phyloP scores from a whole-genome alignment of 768 basidiomycete genomes.

The Amyloporia xantha region DNA sequence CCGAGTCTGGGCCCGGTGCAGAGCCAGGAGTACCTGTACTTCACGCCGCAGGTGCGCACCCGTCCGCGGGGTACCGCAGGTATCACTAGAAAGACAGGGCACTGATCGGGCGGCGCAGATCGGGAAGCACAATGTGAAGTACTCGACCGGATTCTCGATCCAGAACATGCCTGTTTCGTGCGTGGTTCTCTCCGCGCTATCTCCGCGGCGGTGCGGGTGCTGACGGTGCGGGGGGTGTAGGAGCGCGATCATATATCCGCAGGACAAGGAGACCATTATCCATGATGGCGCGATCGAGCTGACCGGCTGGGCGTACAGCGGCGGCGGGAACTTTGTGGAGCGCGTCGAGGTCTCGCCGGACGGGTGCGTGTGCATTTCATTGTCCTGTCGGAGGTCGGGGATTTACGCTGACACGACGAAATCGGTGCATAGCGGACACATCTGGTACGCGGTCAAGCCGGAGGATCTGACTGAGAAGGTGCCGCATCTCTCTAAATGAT shows the following conservation, averaged over 20 bases:
- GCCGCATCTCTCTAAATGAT: no score
- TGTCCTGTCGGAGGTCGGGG: neutral
- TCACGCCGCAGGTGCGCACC: slow-evolving; percentile 35
- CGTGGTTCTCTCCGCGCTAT: slow-evolving; percentile 17
- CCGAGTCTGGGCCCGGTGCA: slow-evolving; percentile 48
- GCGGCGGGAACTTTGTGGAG: slow-evolving; percentile 46
- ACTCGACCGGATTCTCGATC: slow-evolving; percentile 51
- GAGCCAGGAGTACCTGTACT: slow-evolving; percentile 47
- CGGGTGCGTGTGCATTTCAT: slow-evolving; percentile 25
- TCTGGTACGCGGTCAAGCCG: slow-evolving; percentile 42
- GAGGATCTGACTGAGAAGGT: slow-evolving; percentile 46
- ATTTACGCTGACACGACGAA: neutral
- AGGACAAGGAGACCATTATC: slow-evolving; percentile 38
- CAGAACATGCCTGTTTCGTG: slow-evolving; percentile 54
- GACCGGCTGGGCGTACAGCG: slow-evolving; percentile 25
- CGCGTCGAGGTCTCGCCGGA: slow-evolving; percentile 49
- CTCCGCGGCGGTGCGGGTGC: neutral
- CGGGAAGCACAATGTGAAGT: slow-evolving; percentile 46
- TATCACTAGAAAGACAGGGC: neutral
- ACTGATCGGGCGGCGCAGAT: slow-evolving; percentile 24
- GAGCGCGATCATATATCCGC: slow-evolving; percentile 43
- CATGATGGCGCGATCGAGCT: slow-evolving; percentile 43
- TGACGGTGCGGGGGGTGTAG: slow-evolving; percentile 19
- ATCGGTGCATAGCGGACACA: slow-evolving; percentile 32
- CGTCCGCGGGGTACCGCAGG: neutral